phyloP scores from a whole-genome alignment of 305 asterid genomes.

The Solanum hybrid region DNA sequence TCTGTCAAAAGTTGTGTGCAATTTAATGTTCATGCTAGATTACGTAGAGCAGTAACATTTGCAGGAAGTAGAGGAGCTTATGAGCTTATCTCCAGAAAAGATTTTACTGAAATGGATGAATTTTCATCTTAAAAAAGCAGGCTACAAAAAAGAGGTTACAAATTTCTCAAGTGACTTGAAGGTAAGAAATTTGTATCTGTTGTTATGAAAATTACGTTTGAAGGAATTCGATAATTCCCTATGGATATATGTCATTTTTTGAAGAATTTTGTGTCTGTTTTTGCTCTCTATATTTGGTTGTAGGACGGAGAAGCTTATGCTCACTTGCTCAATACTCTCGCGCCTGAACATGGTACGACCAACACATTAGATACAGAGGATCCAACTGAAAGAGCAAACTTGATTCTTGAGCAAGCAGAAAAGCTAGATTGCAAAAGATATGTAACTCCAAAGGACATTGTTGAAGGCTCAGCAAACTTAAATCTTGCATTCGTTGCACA shows the following conservation, averaged over 20 bases:
- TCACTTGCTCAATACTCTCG: conserved; percentile 79
- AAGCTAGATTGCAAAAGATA: conserved; percentile 36
- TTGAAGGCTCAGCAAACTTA: conserved; percentile 30
- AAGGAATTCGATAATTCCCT: background rate
- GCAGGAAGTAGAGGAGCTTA: conserved; percentile 90
- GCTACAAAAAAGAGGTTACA: conserved; percentile 57
- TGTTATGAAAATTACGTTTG: background rate
- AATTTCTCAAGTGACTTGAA: conserved; percentile 87
- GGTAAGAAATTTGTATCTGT: conserved; percentile 29
- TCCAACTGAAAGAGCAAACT: conserved; percentile 75
- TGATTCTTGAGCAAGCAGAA: conserved; percentile 90
- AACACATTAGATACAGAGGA: conserved; percentile 49
- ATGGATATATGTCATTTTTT: background rate
- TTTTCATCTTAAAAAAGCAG: conserved; percentile 79
- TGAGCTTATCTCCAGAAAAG: conserved; percentile 79
- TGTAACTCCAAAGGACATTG: conserved; percentile 29
- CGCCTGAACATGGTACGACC: conserved; percentile 74
- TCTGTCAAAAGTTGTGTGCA: background rate
- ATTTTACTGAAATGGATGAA: conserved; percentile 90
- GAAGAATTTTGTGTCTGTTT: background rate
- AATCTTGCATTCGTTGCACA: conserved; percentile 44
- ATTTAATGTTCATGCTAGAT: background rate
- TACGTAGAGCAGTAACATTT: background rate
- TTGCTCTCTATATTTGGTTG: background rate
- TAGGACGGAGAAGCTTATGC: conserved; percentile 96